These are phyloP conservation scores for Santalum album DNA, from an alignment of 164 flowering plant genomes.

Conservation along the genomic window DNA sequence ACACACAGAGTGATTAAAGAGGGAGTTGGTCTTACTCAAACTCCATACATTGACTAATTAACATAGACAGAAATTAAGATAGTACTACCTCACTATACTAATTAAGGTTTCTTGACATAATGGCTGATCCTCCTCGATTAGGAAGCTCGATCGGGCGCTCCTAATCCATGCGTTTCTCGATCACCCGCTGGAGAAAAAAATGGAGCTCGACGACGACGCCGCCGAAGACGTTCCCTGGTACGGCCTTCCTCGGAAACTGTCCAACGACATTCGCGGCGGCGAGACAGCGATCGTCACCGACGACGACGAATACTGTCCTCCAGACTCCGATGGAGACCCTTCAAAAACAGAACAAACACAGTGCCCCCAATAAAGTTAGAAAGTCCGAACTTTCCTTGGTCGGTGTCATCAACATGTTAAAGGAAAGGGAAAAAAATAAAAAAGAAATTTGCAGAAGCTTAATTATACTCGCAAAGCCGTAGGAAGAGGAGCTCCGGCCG, in stretches of 20 bases:
- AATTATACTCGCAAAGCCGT: slow-evolving; percentile 23
- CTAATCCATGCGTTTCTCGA: too few species aligned
- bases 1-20: too few species aligned
- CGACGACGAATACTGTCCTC: slow-evolving; percentile 34
- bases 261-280: slow-evolving; percentile 48
- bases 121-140: too few species aligned
- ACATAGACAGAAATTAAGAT: too few species aligned
- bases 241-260: slow-evolving; percentile 33
- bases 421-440: not conserved
- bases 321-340: slow-evolving; percentile 73
- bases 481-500: slow-evolving; percentile 20
- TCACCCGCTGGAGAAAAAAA: slow-evolving; percentile 22
- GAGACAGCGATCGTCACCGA: slow-evolving; percentile 60
- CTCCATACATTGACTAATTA: too few species aligned
- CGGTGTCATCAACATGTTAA: not conserved
- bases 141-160: too few species aligned
- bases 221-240: slow-evolving; percentile 21
- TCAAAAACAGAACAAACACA: not conserved
- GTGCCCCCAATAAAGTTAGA: not conserved
- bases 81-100: too few species aligned
- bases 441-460: not conserved
- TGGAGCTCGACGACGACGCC: slow-evolving; percentile 34
- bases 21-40: too few species aligned
- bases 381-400: not conserved
- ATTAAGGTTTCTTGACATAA: too few species aligned